phyloP scores from a whole-genome alignment of 495 filamentous ascomycete genomes.

The Parmelia sp. region DNA sequence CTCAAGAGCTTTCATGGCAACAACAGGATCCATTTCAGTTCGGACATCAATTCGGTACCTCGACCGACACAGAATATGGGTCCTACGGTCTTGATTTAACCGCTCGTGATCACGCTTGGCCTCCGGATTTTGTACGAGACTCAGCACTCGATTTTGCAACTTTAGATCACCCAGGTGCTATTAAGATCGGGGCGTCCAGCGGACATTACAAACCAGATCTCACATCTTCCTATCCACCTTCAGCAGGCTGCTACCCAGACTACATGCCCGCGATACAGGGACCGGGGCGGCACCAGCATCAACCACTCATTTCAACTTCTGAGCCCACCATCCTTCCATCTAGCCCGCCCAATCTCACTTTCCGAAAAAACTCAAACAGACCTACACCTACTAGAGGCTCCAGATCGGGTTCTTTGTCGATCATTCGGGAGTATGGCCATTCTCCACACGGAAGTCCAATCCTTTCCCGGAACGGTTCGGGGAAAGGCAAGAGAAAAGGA shows the following conservation, averaged over 20 bases:
- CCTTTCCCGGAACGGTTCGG: not conserved
- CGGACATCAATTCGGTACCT: not conserved
- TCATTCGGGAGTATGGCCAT: conserved; percentile 4
- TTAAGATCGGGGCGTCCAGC: not conserved
- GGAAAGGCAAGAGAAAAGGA: conserved; percentile 6
- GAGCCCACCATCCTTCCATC: not conserved
- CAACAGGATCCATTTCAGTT: not conserved
- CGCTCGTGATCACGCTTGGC: not conserved
- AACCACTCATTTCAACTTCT: not conserved
- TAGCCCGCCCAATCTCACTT: not conserved
- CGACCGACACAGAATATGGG: not conserved
- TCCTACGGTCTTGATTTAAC: not conserved
- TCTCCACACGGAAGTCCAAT: not conserved
- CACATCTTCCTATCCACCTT: conserved; percentile 12
- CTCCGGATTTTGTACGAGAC: not conserved
- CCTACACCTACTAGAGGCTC: conserved; percentile 5
- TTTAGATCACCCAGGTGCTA: conserved; percentile 11
- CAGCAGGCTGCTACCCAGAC: not conserved
- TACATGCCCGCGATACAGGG: not conserved
- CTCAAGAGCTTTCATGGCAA: conserved; percentile 4
- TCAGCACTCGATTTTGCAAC: not conserved
- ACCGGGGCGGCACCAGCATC: not conserved
- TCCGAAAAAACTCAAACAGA: not conserved
- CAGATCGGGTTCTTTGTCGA: not conserved
- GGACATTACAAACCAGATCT: not conserved